Base-by-base conservation (phyloP, 2,329 filamentous ascomycete genomes). In the Pseudopithomyces chartarum region DNA sequence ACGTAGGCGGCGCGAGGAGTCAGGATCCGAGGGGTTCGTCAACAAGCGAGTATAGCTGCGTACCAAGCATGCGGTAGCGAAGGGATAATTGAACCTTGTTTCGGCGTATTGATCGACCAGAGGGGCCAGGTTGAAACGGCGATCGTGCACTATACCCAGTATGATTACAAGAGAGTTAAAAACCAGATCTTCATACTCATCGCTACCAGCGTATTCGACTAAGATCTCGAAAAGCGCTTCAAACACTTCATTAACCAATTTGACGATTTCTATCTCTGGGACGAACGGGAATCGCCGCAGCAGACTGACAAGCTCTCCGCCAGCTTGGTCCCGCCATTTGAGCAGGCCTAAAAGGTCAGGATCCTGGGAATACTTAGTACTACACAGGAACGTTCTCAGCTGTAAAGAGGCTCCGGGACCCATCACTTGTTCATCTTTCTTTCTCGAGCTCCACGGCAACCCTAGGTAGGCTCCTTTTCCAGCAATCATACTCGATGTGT, bases 211-310 rank as follows among this genome's bases (percentile, higher is more conserved):
- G 68, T 96, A 89, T 65, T 97, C 92, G 29, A 96, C 91, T 26
- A 98, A 81, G 26, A 97, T 92, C 6, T 91, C 90, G 71, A 99
- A 99, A 0, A 99, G 84, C 0, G 92, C 87, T 73, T 97, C 91
- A 52, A 99, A 89, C 1, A 98, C 92, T 66, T 96, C 90, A 60
- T 86, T 90, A 7, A 98, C 80, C 40, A 98, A 84, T 79, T 98
- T 99, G 60, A 99, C 95, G 33, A 99, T 91, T 76, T 99, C 96
- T 54, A 98, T 97, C 73, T 99, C 95, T 0, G 95, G 91, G 0
- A 99, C 93, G 64, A 98, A 98, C 19, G 93, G 88, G 47, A 98
- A 85, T 63, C 93, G 88, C 71, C 90, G 90, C 40, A 99, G 79
- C 0, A 96, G 80, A 22, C 87, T 83, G 0, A 90, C 82, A 1